A percentile compares a stretch with the other conserved stretches of the same genome.
phyloP scores from a whole-genome alignment of 2,329 filamentous ascomycete species.

The Aspergillus clavatus region DNA sequence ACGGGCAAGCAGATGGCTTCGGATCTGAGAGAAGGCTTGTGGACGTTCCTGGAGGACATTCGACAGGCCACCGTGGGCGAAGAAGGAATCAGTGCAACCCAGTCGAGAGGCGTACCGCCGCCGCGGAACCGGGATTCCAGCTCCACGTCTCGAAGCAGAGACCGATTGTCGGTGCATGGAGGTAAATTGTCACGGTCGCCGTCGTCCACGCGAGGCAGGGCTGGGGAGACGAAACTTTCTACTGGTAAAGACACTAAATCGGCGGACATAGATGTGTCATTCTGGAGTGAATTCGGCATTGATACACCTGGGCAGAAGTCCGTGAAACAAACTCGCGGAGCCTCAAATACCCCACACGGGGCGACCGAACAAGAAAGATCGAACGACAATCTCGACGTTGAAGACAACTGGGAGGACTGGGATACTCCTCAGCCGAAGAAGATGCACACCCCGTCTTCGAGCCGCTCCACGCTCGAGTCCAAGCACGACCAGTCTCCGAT shows the following conservation, averaged over 20 bases:
- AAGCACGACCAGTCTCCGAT: slow-evolving; percentile 43
- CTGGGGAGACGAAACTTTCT: slow-evolving; percentile 29
- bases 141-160: slow-evolving; percentile 29
- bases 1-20: slow-evolving; percentile 74
- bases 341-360: slow-evolving; percentile 29
- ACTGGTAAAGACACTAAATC: slow-evolving; percentile 41
- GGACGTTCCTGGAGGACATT: slow-evolving; percentile 93
- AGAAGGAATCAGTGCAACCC: slow-evolving; percentile 65
- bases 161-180: slow-evolving; percentile 26
- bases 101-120: slow-evolving; percentile 33
- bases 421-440: slow-evolving; percentile 45
- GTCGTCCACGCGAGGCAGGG: slow-evolving; percentile 28
- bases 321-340: slow-evolving; percentile 25
- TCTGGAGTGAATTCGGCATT: slow-evolving; percentile 50
- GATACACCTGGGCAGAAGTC: slow-evolving; percentile 43
- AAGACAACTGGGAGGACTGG: slow-evolving; percentile 54
- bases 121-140: slow-evolving; percentile 30
- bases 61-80: slow-evolving; percentile 94
- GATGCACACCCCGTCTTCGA: slow-evolving; percentile 41
- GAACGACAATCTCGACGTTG: slow-evolving; percentile 40
- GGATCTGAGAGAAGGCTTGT: slow-evolving; percentile 83
- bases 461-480: slow-evolving; percentile 49
- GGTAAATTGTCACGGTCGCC: slow-evolving; percentile 27
- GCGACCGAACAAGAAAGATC: slow-evolving; percentile 35
- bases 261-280: slow-evolving; percentile 42